Evolutionary conservation across 108 stramenopile genomes (phyloP), one percentile per base, ranked within the genome.

Genomic region (Schizochytrium sp.): DNA sequence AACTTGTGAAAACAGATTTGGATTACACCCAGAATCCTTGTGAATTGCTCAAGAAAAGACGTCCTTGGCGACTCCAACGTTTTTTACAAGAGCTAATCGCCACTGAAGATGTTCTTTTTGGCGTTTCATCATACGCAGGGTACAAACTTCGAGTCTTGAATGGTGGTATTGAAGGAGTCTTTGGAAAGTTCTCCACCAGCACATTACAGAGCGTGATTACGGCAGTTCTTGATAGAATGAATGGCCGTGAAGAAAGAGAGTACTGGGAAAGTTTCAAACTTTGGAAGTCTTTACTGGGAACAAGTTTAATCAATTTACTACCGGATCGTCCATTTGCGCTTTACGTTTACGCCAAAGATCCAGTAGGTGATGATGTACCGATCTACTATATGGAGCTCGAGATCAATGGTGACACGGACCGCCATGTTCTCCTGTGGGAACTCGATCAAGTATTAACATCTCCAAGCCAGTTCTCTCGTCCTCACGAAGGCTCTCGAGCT

Each of bases 311-410:
- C 76, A 83, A 83, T 53, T n/a, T 83, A n/a, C 2, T 83, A 53
- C 76, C 76, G 53, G 76, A 83, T 28, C 47, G 76, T 2, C 47
- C 50, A 10, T 83, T 83, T 42, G 76, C 76, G 12, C 76, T 83
- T 53, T 83, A 55, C 76, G 40, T 83, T 10, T 83, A 40, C 28
- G 45, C 76, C 50, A 83, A 83, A 42, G 53, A 83, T 40, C 8
- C 53, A 5, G 53, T 83, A n/a, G 76, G 76, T 2, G 76, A 83
- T 53, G 76, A 83, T 40, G 53, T 55, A 12, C 76, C 76, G n/a
- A 55, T 83, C 15, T 83, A 83, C 76, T 83, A 83, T 28, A 83
- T 83, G 76, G 76, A 83, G 28, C 76, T 83, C 50, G 76, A 83
- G 28, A 83, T 83, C 28, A 83, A 83, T 10, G 76, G 76, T n/a